These are phyloP conservation scores for Schizochytrium sp. DNA, from an alignment of 108 stramenopile species.

Conservation along the genomic window DNA sequence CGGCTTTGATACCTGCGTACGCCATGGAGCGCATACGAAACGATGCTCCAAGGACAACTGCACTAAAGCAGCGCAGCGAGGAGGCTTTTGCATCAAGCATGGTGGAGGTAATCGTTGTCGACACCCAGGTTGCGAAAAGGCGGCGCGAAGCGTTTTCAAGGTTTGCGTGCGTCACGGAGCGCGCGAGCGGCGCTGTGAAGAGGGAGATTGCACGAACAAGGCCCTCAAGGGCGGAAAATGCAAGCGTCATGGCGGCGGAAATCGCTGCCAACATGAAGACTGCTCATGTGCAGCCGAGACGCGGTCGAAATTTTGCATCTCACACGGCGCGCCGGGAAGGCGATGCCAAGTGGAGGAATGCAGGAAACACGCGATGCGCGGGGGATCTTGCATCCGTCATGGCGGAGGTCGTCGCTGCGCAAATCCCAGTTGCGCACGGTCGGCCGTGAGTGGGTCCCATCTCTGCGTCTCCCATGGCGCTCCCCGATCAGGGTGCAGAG, in stretches of 20 bases:
- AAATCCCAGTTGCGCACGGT: slow-evolving; percentile 65
- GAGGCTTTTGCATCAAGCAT: slow-evolving; percentile 81
- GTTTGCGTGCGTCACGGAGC: slow-evolving; percentile 91
- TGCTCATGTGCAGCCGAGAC: slow-evolving; percentile 85
- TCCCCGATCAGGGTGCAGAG: slow-evolving; percentile 74
- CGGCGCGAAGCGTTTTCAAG: slow-evolving; percentile 71
- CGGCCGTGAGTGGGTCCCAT: slow-evolving; percentile 84
- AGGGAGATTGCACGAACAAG: slow-evolving; percentile 77
- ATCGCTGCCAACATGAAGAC: slow-evolving; percentile 73
- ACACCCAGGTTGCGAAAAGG: slow-evolving; percentile 85
- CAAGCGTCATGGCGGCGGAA: slow-evolving; percentile 93
- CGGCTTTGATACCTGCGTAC: slow-evolving; percentile 77
- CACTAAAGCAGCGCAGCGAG: slow-evolving; percentile 87
- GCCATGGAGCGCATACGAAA: slow-evolving; percentile 81
- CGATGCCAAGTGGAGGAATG: slow-evolving; percentile 35
- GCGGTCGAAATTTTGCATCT: slow-evolving; percentile 83
- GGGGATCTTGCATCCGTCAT: slow-evolving; percentile 82
- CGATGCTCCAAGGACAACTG: slow-evolving; percentile 79
- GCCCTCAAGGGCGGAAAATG: slow-evolving; percentile 91
- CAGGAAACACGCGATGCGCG: slow-evolving; percentile 16
- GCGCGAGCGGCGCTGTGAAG: slow-evolving; percentile 77
- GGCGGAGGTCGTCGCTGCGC: slow-evolving; percentile 91
- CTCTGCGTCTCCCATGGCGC: slow-evolving; percentile 95
- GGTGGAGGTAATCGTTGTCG: slow-evolving; percentile 89
- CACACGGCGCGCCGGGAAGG: slow-evolving; percentile 81